Evolutionary conservation across 2,329 filamentous ascomycete genomes (phyloP).

Genomic region (Didymella glomerata): DNA sequence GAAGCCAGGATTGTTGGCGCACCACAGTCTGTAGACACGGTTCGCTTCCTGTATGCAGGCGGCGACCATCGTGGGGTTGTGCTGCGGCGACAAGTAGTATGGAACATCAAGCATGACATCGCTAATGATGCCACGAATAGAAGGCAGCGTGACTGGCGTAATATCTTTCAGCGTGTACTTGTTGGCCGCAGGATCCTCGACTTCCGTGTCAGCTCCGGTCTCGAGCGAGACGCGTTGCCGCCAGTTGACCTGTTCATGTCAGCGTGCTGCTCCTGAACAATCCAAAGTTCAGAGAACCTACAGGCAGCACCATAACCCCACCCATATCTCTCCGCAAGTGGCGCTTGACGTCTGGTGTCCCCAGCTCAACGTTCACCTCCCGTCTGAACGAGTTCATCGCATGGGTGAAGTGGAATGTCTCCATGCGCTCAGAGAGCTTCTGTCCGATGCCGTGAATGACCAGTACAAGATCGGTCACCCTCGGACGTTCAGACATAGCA

Average conservation of each 20-base stretch:
- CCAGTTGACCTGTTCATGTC: constrained; percentile 76
- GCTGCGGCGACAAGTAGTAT: constrained; percentile 89
- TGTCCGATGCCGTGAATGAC: constrained; percentile 97
- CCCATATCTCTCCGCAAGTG: constrained; percentile 80
- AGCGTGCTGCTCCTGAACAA: constrained; percentile 11
- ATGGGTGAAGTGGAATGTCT: constrained; percentile 97
- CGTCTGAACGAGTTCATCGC: constrained; percentile 90
- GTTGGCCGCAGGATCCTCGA: constrained; percentile 66
- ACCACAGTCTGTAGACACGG: constrained; percentile 95
- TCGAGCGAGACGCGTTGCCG: constrained; percentile 87
- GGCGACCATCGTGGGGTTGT: constrained; percentile 93
- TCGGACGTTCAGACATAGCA: constrained; percentile 71
- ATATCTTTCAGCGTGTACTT: constrained; percentile 83
- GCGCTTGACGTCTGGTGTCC: constrained; percentile 75
- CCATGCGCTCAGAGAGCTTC: constrained; percentile 91
- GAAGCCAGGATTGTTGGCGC: constrained; percentile 89
- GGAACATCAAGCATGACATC: constrained; percentile 99
- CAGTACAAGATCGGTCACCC: constrained; percentile 85
- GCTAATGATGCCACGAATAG: constrained; percentile 88
- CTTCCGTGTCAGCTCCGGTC: constrained; percentile 65
- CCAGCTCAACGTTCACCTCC: constrained; percentile 84
- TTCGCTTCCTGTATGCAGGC: constrained; percentile 92
- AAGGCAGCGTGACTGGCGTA: constrained; percentile 87
- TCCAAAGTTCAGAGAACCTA: constrained; percentile 27
- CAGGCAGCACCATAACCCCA: constrained; percentile 90